These are phyloP conservation scores for Botrytis fragariae DNA, from an alignment of 2,329 filamentous ascomycete genomes.

Conservation along the genomic window DNA sequence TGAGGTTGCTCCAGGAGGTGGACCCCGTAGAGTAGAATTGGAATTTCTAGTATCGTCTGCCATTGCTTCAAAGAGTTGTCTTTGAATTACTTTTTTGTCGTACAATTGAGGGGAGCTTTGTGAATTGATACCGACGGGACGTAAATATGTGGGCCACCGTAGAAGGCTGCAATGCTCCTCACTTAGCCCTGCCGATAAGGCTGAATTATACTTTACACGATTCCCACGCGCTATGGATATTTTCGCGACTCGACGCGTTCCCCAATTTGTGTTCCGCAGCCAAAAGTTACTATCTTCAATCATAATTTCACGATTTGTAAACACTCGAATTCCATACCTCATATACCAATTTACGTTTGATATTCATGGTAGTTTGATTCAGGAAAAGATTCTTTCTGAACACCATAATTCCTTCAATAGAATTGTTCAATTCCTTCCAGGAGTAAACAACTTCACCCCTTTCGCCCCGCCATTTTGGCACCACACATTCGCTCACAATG, in stretches of 20 bases:
- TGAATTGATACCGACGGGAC: slow-evolving; percentile 7
- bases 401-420: slow-evolving; percentile 35
- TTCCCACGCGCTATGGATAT: neutral
- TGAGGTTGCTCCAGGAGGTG: slow-evolving; percentile 40
- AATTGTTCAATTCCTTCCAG: slow-evolving; percentile 26
- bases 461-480: slow-evolving; percentile 10
- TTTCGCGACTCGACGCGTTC: slow-evolving; percentile 18
- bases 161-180: neutral
- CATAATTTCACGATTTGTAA: slow-evolving; percentile 17
- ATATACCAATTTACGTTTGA: neutral
- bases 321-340: neutral
- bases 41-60: slow-evolving; percentile 40
- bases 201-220: slow-evolving; percentile 16
- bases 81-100: neutral
- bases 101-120: slow-evolving; percentile 13
- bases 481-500: slow-evolving; percentile 43
- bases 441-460: neutral
- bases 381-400: neutral
- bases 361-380: neutral
- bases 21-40: slow-evolving; percentile 31
- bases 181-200: neutral
- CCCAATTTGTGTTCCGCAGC: neutral
- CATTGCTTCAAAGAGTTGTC: slow-evolving; percentile 30
- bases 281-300: slow-evolving; percentile 8
- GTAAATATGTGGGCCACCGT: slow-evolving; percentile 11